These are phyloP conservation scores for Fereydounia khargensis DNA, from an alignment of 1,284 basidiomycete genomes.

Conservation along the genomic window DNA sequence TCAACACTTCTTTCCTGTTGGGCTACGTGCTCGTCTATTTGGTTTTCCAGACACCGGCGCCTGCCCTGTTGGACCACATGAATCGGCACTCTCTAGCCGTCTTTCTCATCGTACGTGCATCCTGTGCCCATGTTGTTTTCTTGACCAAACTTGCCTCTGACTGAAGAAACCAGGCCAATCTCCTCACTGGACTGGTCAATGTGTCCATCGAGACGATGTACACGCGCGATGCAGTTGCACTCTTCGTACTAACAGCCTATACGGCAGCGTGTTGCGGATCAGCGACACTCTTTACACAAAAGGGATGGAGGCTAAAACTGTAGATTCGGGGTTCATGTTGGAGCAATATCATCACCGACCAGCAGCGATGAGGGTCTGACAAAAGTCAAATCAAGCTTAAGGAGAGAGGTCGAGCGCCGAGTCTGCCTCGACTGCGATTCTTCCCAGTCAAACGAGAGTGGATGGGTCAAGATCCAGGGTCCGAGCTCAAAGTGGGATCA, in stretches of 20 bases:
- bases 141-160: background rate
- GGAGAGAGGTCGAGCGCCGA: too few relatives aligned
- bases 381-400: too few relatives aligned
- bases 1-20: slow-evolving; percentile 81
- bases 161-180: slow-evolving; percentile 77
- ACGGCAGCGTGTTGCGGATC: slow-evolving; percentile 63
- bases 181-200: slow-evolving; percentile 82
- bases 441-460: too few relatives aligned
- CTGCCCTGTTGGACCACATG: slow-evolving; percentile 72
- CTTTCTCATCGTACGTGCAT: slow-evolving; percentile 61
- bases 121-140: background rate
- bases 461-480: too few relatives aligned
- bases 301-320: slow-evolving; percentile 15
- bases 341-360: too few relatives aligned
- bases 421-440: too few relatives aligned
- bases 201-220: slow-evolving; percentile 81
- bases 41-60: slow-evolving; percentile 65
- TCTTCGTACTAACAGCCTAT: slow-evolving; percentile 70
- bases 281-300: slow-evolving; percentile 7
- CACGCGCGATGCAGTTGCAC: slow-evolving; percentile 63
- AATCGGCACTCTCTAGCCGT: slow-evolving; percentile 77
- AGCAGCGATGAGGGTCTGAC: too few relatives aligned
- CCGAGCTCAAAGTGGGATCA: too few relatives aligned
- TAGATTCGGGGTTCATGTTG: too few relatives aligned
- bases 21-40: slow-evolving; percentile 77